Evolutionary conservation across 2,329 filamentous ascomycete genomes (phyloP).

Genomic region (Trichophyton simii): DNA sequence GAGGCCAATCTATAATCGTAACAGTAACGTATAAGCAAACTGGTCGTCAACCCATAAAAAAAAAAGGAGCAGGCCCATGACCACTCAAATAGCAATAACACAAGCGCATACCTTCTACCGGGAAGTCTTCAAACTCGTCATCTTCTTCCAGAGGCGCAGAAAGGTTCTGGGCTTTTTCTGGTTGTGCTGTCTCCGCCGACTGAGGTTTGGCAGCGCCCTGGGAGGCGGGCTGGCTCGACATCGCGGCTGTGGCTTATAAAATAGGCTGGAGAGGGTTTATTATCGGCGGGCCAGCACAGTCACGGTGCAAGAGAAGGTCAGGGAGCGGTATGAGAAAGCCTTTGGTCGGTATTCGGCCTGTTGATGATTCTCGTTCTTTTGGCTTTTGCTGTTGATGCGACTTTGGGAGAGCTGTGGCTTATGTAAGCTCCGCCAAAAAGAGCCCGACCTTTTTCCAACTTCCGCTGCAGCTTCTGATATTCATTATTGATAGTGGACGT

Average conservation of each 20-base stretch:
- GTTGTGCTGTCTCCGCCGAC: background rate
- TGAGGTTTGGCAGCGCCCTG: background rate
- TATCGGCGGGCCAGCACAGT: background rate
- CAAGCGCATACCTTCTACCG: slow-evolving; percentile 62
- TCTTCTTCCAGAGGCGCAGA: slow-evolving; percentile 76
- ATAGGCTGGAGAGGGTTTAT: background rate
- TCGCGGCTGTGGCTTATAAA: background rate
- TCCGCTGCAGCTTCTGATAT: no score
- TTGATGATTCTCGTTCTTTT: background rate
- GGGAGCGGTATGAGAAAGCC: background rate
- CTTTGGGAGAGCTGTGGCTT: no score
- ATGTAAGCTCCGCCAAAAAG: no score
- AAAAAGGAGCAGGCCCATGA: background rate
- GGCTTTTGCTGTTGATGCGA: background rate
- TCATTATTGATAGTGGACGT: no score
- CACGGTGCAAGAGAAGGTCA: background rate
- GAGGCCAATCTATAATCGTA: slow-evolving; percentile 61
- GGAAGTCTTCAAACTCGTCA: slow-evolving; percentile 98
- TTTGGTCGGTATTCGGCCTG: background rate
- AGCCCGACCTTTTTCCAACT: no score
- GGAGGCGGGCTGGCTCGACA: background rate
- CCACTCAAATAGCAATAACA: background rate
- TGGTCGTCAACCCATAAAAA: background rate
- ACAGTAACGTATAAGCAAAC: background rate
- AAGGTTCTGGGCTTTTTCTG: slow-evolving; percentile 40